Evolutionary conservation across 2,329 filamentous ascomycete species (phyloP).

Genomic region (Bipolaris bicolor): DNA sequence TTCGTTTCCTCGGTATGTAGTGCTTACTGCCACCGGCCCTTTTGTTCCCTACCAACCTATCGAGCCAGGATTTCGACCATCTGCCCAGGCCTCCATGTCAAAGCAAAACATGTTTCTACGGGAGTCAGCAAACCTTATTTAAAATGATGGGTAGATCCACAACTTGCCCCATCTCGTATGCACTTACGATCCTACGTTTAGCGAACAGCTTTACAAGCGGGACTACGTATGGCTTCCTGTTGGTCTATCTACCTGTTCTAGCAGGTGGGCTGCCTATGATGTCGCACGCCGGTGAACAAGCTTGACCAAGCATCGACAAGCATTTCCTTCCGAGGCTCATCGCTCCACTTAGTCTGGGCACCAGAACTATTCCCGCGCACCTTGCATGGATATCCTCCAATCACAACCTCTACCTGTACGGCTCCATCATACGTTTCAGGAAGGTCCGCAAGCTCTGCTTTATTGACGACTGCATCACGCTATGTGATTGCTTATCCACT

Average conservation of each 20-base stretch:
- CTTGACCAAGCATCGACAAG: constrained; percentile 27
- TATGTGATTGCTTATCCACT: constrained; percentile 6
- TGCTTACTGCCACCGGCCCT: not conserved
- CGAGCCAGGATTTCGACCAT: not conserved
- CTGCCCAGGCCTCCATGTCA: not conserved
- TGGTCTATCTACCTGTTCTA: too few relatives aligned
- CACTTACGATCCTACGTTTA: too few relatives aligned
- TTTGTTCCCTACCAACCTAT: not conserved
- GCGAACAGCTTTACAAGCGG: not conserved
- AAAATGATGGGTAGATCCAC: too few relatives aligned
- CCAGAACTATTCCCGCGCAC: constrained; percentile 10
- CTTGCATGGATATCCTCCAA: constrained; percentile 4
- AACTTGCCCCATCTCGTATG: too few relatives aligned
- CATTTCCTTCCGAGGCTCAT: constrained; percentile 22
- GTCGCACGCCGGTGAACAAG: not conserved
- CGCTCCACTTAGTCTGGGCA: constrained; percentile 5
- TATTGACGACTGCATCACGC: constrained; percentile 17
- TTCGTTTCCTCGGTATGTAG: too few relatives aligned
- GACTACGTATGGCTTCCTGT: too few relatives aligned
- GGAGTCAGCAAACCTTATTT: not conserved
- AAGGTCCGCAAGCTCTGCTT: constrained; percentile 18
- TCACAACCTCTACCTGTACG: not conserved
- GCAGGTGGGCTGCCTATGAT: not conserved
- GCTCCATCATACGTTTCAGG: constrained; percentile 16
- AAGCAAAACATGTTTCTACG: not conserved